Conservation (phyloP, 306 rosid genomes). For the Begonia fuchsioides region DNA sequence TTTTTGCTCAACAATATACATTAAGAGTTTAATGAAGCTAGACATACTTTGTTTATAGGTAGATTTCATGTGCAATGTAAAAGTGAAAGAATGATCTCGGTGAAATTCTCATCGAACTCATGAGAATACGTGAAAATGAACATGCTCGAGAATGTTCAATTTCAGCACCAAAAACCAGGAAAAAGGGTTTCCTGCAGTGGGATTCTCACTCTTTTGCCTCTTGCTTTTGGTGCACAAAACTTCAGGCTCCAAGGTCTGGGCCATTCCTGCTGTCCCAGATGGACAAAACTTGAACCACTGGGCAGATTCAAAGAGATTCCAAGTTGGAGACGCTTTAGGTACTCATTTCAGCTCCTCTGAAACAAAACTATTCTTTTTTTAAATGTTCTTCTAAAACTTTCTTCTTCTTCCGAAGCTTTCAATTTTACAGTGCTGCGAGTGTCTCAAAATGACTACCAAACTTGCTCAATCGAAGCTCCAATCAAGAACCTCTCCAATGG, state of each 20-base stretch:
- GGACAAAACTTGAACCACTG: slow-evolving; percentile 42
- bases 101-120: too few relatives aligned
- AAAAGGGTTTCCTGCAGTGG: slow-evolving; percentile 18
- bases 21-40: too few relatives aligned
- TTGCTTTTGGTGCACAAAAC: slow-evolving; percentile 31
- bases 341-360: slow-evolving; percentile 3
- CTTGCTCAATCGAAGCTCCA: slow-evolving; percentile 42
- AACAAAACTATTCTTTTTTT: too few relatives aligned
- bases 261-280: slow-evolving; percentile 30
- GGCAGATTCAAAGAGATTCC: slow-evolving; percentile 66
- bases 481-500: slow-evolving; percentile 47
- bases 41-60: too few relatives aligned
- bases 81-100: too few relatives aligned
- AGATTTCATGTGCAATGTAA: too few relatives aligned
- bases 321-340: slow-evolving; percentile 74
- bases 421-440: slow-evolving; percentile 58
- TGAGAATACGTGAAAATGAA: too few relatives aligned
- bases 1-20: too few relatives aligned
- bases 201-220: slow-evolving; percentile 23
- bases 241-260: slow-evolving; percentile 61
- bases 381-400: neutral
- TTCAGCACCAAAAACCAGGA: slow-evolving; percentile 1
- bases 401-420: slow-evolving; percentile 38
- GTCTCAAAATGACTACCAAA: slow-evolving; percentile 40
- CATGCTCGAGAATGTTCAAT: too few relatives aligned